Conservation (phyloP, 352 stramenopile genomes). For the Pythium volutum region DNA sequence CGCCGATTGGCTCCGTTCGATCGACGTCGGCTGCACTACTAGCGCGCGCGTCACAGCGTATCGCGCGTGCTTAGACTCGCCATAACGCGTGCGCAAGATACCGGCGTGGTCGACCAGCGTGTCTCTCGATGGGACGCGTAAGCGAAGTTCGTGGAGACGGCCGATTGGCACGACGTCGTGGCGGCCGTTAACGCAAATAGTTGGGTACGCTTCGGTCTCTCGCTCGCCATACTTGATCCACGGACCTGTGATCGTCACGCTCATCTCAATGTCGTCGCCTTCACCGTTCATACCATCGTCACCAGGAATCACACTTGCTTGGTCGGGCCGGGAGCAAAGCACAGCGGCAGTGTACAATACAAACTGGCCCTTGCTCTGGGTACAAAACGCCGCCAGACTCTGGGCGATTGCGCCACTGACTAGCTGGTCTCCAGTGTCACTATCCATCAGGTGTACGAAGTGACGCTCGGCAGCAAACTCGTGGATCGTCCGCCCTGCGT, state of each 20-base stretch:
- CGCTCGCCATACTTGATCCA: too few relatives aligned
- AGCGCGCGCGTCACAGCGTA: not conserved
- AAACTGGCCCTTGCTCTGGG: too few relatives aligned
- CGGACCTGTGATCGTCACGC: too few relatives aligned
- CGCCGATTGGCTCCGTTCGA: not conserved
- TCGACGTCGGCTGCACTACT: not conserved
- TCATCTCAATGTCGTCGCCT: too few relatives aligned
- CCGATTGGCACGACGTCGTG: not conserved
- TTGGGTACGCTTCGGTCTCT: too few relatives aligned
- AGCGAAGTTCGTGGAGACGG: not conserved
- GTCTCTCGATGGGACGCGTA: not conserved
- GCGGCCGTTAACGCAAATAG: too few relatives aligned
- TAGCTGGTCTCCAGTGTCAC: not conserved
- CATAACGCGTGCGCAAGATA: not conserved
- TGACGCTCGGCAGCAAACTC: not conserved
- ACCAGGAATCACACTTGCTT: too few relatives aligned
- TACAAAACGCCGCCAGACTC: not conserved
- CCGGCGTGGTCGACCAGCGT: not conserved
- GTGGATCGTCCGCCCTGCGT: not conserved
- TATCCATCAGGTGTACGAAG: not conserved
- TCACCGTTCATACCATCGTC: too few relatives aligned
- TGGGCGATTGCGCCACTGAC: not conserved
- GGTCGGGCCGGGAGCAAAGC: too few relatives aligned
- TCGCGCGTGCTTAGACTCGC: not conserved
- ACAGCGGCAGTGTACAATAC: too few relatives aligned